Evolutionary conservation across 2,329 filamentous ascomycete genomes (phyloP).

Genomic region (Aspergillus fischeri): DNA sequence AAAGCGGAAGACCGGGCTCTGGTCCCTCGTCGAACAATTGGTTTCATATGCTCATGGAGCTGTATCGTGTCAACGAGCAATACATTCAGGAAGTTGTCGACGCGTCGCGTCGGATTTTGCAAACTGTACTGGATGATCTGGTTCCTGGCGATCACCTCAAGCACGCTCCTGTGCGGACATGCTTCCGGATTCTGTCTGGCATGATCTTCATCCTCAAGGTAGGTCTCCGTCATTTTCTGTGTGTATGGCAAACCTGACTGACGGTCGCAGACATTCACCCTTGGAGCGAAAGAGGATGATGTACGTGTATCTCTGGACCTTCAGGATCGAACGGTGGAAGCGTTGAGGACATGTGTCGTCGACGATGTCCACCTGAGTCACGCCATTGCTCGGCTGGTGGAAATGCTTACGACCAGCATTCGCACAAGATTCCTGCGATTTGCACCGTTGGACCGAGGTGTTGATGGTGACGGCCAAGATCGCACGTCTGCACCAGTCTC

Average conservation of each 20-base stretch:
- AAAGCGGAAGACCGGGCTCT: constrained; percentile 22
- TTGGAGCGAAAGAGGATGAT: constrained; percentile 60
- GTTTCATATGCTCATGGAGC: constrained; percentile 39
- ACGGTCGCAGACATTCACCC: constrained; percentile 51
- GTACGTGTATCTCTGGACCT: constrained; percentile 56
- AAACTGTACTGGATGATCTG: constrained; percentile 56
- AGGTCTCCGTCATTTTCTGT: constrained; percentile 8
- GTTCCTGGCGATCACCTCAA: constrained; percentile 56
- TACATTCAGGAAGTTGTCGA: constrained; percentile 62
- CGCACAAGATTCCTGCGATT: constrained; percentile 57
- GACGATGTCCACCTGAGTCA: constrained; percentile 63
- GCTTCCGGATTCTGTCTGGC: constrained; percentile 61
- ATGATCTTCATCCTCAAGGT: constrained; percentile 63
- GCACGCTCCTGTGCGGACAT: constrained; percentile 60
- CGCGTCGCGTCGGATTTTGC: constrained; percentile 58
- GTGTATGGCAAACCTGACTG: not conserved
- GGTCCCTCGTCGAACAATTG: constrained; percentile 30
- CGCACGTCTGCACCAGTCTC: constrained; percentile 32
- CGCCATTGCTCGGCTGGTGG: constrained; percentile 58
- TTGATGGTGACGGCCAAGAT: constrained; percentile 35
- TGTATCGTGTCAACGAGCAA: constrained; percentile 56
- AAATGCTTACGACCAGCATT: constrained; percentile 56
- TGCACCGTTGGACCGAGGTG: constrained; percentile 48
- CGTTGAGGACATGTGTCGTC: constrained; percentile 57
- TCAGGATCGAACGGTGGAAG: constrained; percentile 56